Percentiles rank a stretch among this genome's conserved stretches.
phyloP scores from a whole-genome alignment of 805 yeast genomes.

The Ogataea allantospora region DNA sequence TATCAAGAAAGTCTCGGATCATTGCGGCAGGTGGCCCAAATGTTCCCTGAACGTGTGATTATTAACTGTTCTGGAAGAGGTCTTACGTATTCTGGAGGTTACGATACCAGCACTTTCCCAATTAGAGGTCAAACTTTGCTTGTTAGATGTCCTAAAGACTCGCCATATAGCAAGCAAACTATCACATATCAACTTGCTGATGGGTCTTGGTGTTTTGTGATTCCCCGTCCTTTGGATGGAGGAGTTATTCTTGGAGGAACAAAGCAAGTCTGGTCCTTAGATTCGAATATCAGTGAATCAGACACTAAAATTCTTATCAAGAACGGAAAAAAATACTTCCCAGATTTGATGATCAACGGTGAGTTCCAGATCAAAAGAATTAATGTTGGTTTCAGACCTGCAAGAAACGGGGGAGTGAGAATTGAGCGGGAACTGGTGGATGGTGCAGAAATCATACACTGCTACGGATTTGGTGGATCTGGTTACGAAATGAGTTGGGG shows the following conservation, averaged over 20 bases:
- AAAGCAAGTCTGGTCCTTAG: slow-evolving; percentile 46
- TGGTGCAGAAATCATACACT: slow-evolving; percentile 48
- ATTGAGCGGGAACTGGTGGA: slow-evolving; percentile 22
- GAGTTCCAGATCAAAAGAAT: slow-evolving; percentile 45
- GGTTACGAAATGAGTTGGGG: slow-evolving; percentile 67
- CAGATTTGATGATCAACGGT: slow-evolving; percentile 43
- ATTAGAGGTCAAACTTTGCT: slow-evolving; percentile 69
- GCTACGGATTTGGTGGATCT: slow-evolving; percentile 65
- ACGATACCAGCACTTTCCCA: slow-evolving; percentile 45
- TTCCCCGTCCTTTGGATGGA: slow-evolving; percentile 58
- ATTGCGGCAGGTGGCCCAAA: slow-evolving; percentile 39
- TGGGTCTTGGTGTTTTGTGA: slow-evolving; percentile 46
- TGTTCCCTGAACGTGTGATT: slow-evolving; percentile 35
- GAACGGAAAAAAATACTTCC: slow-evolving; percentile 45
- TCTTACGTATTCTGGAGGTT: slow-evolving; percentile 51
- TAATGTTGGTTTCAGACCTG: slow-evolving; percentile 72
- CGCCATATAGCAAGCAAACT: slow-evolving; percentile 39
- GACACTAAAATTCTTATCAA: slow-evolving; percentile 47
- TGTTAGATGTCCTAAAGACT: slow-evolving; percentile 47
- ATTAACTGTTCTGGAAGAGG: slow-evolving; percentile 64
- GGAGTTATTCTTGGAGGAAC: slow-evolving; percentile 70
- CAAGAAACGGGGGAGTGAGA: slow-evolving; percentile 54
- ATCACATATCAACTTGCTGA: slow-evolving; percentile 44
- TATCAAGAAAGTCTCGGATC: slow-evolving; percentile 31
- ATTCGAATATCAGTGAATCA: slow-evolving; percentile 35